phyloP scores from a whole-genome alignment of 257 asterid genomes.

The Striga asiatica region DNA sequence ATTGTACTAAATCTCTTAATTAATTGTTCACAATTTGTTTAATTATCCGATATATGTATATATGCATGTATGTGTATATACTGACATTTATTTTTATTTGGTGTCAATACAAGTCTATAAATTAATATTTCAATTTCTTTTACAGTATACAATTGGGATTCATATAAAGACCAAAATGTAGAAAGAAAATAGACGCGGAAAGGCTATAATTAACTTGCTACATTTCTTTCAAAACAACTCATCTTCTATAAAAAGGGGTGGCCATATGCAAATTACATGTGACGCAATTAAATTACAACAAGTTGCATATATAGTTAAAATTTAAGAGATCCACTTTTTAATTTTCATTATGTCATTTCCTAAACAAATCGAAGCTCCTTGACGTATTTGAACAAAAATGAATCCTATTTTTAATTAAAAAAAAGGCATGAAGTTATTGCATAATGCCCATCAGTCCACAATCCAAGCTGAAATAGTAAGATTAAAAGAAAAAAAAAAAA shows the following conservation, averaged over 20 bases:
- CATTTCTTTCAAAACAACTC: constrained; percentile 7
- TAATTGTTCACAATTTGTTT: not conserved
- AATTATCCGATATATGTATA: too few relatives aligned
- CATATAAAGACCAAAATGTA: not conserved
- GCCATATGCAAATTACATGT: constrained; percentile 26
- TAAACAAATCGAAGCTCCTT: too few relatives aligned
- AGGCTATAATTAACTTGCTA: not conserved
- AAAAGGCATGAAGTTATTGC: too few relatives aligned
- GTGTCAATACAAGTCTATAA: not conserved
- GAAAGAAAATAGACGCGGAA: constrained; percentile 8
- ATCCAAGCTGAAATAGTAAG: too few relatives aligned
- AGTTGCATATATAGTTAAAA: constrained; percentile 1
- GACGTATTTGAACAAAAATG: too few relatives aligned
- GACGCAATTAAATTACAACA: constrained; percentile 21
- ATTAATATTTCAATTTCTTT: not conserved
- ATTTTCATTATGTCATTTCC: too few relatives aligned
- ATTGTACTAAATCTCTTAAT: too few relatives aligned
- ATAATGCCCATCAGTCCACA: too few relatives aligned
- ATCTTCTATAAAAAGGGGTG: constrained; percentile 15
- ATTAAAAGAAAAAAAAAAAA: too few relatives aligned
- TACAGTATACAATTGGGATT: not conserved
- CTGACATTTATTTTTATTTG: not conserved
- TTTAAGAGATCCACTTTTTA: too few relatives aligned
- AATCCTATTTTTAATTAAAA: too few relatives aligned
- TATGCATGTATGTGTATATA: too few relatives aligned